phyloP scores from a whole-genome alignment of 257 asterid genomes.

The Solanum infundibuliforme region DNA sequence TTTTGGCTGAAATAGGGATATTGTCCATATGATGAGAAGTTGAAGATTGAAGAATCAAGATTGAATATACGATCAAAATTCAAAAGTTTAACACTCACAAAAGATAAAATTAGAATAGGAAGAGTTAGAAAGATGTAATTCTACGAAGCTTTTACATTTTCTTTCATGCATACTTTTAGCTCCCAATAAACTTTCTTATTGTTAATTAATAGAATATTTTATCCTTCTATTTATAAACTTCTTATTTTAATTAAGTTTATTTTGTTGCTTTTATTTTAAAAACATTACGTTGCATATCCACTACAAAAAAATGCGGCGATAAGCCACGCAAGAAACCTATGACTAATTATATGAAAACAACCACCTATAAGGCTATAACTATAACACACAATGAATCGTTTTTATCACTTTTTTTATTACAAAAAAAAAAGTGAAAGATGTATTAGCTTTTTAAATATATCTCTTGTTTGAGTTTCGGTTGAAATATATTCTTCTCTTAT shows the following conservation, averaged over 20 bases:
- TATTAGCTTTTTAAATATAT: too few species aligned
- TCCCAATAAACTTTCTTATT: neutral
- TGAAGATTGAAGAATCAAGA: neutral
- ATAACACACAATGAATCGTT: too few species aligned
- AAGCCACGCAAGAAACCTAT: too few species aligned
- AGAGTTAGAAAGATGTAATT: neutral
- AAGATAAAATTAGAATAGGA: neutral
- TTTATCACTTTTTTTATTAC: too few species aligned
- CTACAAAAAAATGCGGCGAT: too few species aligned
- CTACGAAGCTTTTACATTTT: neutral
- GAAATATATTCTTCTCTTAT: too few species aligned
- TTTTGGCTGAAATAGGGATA: neutral
- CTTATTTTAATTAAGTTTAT: neutral
- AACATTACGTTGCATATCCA: too few species aligned
- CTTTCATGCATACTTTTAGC: neutral
- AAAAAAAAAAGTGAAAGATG: too few species aligned
- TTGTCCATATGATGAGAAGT: neutral
- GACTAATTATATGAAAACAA: too few species aligned
- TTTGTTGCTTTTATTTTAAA: neutral
- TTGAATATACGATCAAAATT: neutral
- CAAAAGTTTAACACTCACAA: accelerated
- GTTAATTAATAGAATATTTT: neutral
- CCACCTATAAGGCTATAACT: too few species aligned
- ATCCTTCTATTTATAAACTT: neutral
- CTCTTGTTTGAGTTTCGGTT: too few species aligned